These are phyloP conservation scores for Abelmoschus esculentus DNA, from an alignment of 345 rosid species.

Conservation along the genomic window DNA sequence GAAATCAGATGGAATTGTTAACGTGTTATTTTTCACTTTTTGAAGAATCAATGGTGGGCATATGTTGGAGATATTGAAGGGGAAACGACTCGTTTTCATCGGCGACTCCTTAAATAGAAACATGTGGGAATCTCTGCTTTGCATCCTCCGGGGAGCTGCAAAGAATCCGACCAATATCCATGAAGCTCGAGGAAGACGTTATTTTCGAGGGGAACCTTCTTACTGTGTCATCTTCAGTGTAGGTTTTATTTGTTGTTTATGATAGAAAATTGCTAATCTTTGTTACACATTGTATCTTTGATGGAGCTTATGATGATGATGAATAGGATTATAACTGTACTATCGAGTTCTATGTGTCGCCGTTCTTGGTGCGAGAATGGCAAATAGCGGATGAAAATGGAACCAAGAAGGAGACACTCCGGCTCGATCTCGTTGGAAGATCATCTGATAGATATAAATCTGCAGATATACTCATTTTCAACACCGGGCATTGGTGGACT, in stretches of 20 bases:
- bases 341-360: constrained; percentile 80
- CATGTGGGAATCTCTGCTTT: constrained; percentile 97
- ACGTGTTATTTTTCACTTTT: background rate
- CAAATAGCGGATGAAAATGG: constrained; percentile 49
- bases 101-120: constrained; percentile 92
- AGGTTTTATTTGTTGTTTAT: constrained; percentile 11
- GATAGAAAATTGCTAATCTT: background rate
- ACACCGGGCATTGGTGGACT: constrained; percentile 6
- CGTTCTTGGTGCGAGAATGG: constrained; percentile 96
- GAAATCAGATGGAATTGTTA: too few species aligned
- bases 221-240: constrained; percentile 82
- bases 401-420: constrained; percentile 60
- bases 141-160: constrained; percentile 60
- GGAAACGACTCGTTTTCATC: constrained; percentile 77
- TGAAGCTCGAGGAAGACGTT: constrained; percentile 63
- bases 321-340: constrained; percentile 69
- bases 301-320: constrained; percentile 1
- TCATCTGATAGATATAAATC: constrained; percentile 59
- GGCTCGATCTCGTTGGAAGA: constrained; percentile 76
- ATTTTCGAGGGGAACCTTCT: constrained; percentile 75
- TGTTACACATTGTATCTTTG: background rate
- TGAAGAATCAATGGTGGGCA: constrained; percentile 52
- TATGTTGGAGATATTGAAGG: constrained; percentile 70
- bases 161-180: constrained; percentile 60
- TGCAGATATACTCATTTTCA: constrained; percentile 76